phyloP scores from a whole-genome alignment of 2,329 filamentous ascomycete species.

The Fusarium sp. region DNA sequence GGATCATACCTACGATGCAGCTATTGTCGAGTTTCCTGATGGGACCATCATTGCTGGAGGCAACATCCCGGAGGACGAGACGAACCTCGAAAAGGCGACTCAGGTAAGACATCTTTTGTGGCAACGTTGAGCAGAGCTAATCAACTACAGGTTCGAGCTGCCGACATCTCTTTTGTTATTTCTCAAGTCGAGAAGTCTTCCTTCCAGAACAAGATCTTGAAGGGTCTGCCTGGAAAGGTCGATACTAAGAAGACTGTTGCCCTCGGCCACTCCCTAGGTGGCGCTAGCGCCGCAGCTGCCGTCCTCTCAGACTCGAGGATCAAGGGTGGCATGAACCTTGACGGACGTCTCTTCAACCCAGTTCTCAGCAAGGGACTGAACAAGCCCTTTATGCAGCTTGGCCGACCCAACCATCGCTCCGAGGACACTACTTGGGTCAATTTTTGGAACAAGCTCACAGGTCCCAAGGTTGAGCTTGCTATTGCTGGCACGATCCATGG shows the following conservation, averaged over 20 bases:
- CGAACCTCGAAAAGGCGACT: constrained; percentile 31
- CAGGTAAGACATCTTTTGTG: constrained; percentile 9
- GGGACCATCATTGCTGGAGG: constrained; percentile 44
- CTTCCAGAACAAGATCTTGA: constrained; percentile 26
- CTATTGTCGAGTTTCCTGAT: constrained; percentile 60
- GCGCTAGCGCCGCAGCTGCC: constrained; percentile 50
- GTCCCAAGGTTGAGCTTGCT: constrained; percentile 38
- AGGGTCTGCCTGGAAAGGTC: constrained; percentile 38
- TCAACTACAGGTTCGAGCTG: constrained; percentile 45
- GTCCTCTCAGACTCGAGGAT: constrained; percentile 48
- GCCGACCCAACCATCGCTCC: constrained; percentile 43
- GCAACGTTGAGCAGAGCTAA: rapidly evolving
- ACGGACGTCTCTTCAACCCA: constrained; percentile 52
- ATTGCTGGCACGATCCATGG: constrained; percentile 46
- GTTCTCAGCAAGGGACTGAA: constrained; percentile 43
- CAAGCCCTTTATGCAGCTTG: constrained; percentile 48
- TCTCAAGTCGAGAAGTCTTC: constrained; percentile 44
- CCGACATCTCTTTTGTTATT: constrained; percentile 54
- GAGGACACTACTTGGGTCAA: constrained; percentile 49
- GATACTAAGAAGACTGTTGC: constrained; percentile 47
- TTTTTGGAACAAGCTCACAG: constrained; percentile 45
- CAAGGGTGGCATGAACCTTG: constrained; percentile 53
- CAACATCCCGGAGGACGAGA: constrained; percentile 19
- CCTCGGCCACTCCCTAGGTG: constrained; percentile 56
- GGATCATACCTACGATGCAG: constrained; percentile 61